Evolutionary conservation across 805 yeast genomes (phyloP), one percentile per base, ranked within the genome.

Genomic region (Candida caryicola): DNA sequence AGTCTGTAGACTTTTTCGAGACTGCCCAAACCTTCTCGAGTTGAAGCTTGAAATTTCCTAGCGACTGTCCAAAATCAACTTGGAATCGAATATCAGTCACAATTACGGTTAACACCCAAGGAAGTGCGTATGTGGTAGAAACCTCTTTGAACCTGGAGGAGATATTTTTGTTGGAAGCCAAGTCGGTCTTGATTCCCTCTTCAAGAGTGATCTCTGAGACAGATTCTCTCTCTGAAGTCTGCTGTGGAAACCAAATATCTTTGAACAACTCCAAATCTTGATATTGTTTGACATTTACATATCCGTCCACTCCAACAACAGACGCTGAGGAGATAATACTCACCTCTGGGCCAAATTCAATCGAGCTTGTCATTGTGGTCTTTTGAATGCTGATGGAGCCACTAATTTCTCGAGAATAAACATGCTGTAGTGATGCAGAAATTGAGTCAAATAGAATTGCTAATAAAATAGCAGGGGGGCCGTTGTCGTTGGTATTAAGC

Each of bases 351-450:
- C 69, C 63, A 29, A 70, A 71, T 0, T 74, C 68, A 26, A 81
- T 53, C 14, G 76, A 63, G n/a, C 75, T 68, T 3, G 73, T 71
- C 9, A 78, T 23, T 33, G 79, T 52, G 8, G 82, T 55, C 30
- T 71, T 66, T 13, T 77, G 69, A 16, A 68, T 56, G 4, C 40
- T 27, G 19, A 86, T 58, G 2, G 85, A 80, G 0, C 95, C 95
- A 67, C 95, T 88, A 0, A 84, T 74, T 45, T 88, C 96, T 44
- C 95, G 76, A 0, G 98, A 91, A 54, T 87, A 93, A 12, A 86
- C 80, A 59, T 93, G 99, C 52, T 88, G 96, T 25, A 93, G 64
- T 0, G 90, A 80, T 0, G 91, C 85, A 15, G 76, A 69, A 3
- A 88, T 59, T 2, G 77, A 70, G n/a, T 71, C 69, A 13, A 88